Percentiles rank a stretch among this genome's conserved stretches.
phyloP scores from a whole-genome alignment of 768 basidiomycete genomes.

The Cystobasidium tubakii region DNA sequence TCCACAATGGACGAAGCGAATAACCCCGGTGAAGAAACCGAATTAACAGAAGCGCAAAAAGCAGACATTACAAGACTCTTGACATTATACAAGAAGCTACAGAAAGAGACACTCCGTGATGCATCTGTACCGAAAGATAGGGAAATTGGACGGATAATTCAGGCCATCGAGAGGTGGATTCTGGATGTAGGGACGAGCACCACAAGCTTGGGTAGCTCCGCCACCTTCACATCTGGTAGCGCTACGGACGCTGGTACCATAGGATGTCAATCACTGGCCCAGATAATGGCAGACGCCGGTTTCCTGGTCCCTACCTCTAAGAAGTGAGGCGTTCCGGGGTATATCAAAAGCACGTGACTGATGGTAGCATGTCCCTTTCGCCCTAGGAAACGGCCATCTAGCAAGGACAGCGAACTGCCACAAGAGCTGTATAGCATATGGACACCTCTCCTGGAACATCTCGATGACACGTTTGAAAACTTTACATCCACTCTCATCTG shows the following conservation, averaged over 20 bases:
- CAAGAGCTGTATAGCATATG: slow-evolving; percentile 45
- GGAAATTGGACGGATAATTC: slow-evolving; percentile 55
- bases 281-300: slow-evolving; percentile 64
- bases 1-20: slow-evolving; percentile 54
- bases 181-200: slow-evolving; percentile 52
- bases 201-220: slow-evolving; percentile 39
- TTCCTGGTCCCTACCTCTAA: slow-evolving; percentile 73
- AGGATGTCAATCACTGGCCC: slow-evolving; percentile 63
- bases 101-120: slow-evolving; percentile 63
- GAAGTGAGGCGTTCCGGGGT: slow-evolving; percentile 57
- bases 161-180: slow-evolving; percentile 72
- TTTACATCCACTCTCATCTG: slow-evolving; percentile 15
- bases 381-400: slow-evolving; percentile 44
- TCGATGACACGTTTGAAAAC: slow-evolving; percentile 32
- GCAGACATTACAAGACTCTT: slow-evolving; percentile 58
- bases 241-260: slow-evolving; percentile 7
- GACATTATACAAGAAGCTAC: slow-evolving; percentile 64
- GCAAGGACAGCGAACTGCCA: slow-evolving; percentile 36
- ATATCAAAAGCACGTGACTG: neutral
- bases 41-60: slow-evolving; percentile 48
- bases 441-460: slow-evolving; percentile 44
- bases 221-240: slow-evolving; percentile 33
- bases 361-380: neutral
- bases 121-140: slow-evolving; percentile 58
- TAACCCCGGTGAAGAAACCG: neutral